Percentiles rank a stretch among this genome's conserved stretches.
phyloP scores from a whole-genome alignment of 2,329 filamentous ascomycete genomes.

The Pseudonectria buxi region DNA sequence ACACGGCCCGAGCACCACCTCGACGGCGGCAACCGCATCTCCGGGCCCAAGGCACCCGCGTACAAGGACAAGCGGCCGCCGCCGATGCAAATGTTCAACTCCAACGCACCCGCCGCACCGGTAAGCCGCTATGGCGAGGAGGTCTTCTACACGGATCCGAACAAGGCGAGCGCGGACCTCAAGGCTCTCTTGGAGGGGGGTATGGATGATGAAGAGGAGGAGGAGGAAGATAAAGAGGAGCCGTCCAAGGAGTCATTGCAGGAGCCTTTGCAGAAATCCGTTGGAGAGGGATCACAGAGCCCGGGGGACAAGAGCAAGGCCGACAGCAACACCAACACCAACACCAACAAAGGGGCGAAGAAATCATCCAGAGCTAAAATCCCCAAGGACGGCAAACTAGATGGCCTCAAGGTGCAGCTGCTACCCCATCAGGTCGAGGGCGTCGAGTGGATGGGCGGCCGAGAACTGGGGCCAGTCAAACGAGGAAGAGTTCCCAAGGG shows the following conservation, averaged over 20 bases:
- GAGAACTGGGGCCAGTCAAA: constrained; percentile 81
- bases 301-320: constrained; percentile 10
- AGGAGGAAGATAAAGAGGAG: constrained; percentile 19
- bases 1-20: constrained; percentile 53
- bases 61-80: constrained; percentile 42
- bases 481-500: constrained; percentile 78
- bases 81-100: constrained; percentile 43
- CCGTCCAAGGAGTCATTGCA: constrained; percentile 1
- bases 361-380: constrained; percentile 20
- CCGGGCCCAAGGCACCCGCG: constrained; percentile 41
- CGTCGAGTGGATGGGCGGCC: constrained; percentile 89
- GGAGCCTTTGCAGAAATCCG: constrained; percentile 3
- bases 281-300: constrained; percentile 14
- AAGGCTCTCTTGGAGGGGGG: constrained; percentile 78
- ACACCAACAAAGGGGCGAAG: constrained; percentile 3
- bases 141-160: constrained; percentile 60
- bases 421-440: constrained; percentile 93
- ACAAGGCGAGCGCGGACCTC: constrained; percentile 66
- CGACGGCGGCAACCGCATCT: constrained; percentile 37
- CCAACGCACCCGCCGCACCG: constrained; percentile 18
- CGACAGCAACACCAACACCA: not conserved
- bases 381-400: constrained; percentile 49
- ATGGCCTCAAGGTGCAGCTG: constrained; percentile 80
- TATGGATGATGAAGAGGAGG: constrained; percentile 60
- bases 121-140: constrained; percentile 31